Conservation (phyloP, 2,329 filamentous ascomycete genomes). For the Anisogramma anomala region DNA sequence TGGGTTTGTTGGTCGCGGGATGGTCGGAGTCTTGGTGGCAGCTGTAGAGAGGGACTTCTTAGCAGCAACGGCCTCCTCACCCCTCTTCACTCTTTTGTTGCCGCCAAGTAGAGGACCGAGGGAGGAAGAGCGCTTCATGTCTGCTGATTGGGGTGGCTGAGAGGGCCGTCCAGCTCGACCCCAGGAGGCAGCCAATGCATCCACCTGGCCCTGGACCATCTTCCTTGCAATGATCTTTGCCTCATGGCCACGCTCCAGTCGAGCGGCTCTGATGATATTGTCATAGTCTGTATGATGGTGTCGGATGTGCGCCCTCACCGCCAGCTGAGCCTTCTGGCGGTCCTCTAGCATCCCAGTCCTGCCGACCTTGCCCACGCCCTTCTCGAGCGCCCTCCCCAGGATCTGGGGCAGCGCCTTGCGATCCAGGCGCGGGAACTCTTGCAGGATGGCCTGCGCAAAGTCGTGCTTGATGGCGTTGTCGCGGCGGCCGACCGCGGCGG, state of each 20-base stretch:
- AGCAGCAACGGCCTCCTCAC: too few species aligned
- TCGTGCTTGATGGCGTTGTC: constrained; percentile 24
- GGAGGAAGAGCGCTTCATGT: too few species aligned
- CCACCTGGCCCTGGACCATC: constrained; percentile 12
- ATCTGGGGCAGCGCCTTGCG: constrained; percentile 22
- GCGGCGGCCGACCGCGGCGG: constrained; percentile 22
- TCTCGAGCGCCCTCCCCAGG: constrained; percentile 31
- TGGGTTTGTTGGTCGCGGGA: too few species aligned
- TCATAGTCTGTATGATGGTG: constrained; percentile 39
- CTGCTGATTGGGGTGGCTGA: neutral
- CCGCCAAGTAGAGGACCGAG: too few species aligned
- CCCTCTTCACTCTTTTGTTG: too few species aligned
- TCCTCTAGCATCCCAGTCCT: constrained; percentile 28
- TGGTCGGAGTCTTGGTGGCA: too few species aligned
- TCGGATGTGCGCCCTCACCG: constrained; percentile 37
- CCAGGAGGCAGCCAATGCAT: constrained; percentile 17
- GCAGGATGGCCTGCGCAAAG: constrained; percentile 26
- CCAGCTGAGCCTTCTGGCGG: constrained; percentile 30
- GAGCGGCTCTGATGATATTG: constrained; percentile 20
- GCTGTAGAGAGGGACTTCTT: too few species aligned
- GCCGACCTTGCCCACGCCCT: constrained; percentile 36
- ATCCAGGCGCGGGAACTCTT: constrained; percentile 31
- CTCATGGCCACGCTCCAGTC: neutral
- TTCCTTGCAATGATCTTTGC: constrained; percentile 16
- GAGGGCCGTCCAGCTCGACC: constrained; percentile 1